These are phyloP conservation scores for Prunus armeniaca DNA, from an alignment of 306 rosid genomes.

Conservation along the genomic window DNA sequence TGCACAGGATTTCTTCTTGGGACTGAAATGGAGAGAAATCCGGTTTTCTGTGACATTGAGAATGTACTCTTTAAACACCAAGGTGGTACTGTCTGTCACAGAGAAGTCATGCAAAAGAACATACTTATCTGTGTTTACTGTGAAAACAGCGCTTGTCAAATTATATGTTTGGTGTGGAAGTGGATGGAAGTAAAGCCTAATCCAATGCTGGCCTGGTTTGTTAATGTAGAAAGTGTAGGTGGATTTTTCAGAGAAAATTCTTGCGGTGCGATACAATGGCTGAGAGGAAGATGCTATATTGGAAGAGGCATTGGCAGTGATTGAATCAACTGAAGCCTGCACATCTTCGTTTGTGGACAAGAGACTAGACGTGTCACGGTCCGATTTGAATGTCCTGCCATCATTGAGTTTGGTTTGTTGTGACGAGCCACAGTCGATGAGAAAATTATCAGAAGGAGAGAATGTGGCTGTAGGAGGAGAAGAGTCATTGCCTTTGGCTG, in stretches of 20 bases:
- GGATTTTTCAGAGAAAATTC: constrained; percentile 53
- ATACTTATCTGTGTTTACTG: constrained; percentile 42
- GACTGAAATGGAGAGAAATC: constrained; percentile 62
- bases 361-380: constrained; percentile 56
- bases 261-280: constrained; percentile 50
- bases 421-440: constrained; percentile 71
- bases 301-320: constrained; percentile 26
- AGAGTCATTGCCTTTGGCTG: neutral
- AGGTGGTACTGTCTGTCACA: constrained; percentile 17
- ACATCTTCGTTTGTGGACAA: constrained; percentile 57
- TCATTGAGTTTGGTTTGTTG: constrained; percentile 41
- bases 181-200: constrained; percentile 83
- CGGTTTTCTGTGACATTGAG: constrained; percentile 36
- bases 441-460: constrained; percentile 55
- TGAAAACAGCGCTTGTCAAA: constrained; percentile 52
- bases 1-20: constrained; percentile 54
- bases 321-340: constrained; percentile 36
- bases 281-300: constrained; percentile 33
- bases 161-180: constrained; percentile 44
- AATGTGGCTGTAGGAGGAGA: constrained; percentile 17
- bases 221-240: constrained; percentile 59
- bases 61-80: constrained; percentile 63
- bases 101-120: constrained; percentile 68
- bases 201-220: constrained; percentile 52
- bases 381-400: constrained; percentile 73